A percentile compares a stretch with the other conserved stretches of the same genome.
phyloP scores from a whole-genome alignment of 371 early-diverging fungal genomes.

The Mortierella sp. region DNA sequence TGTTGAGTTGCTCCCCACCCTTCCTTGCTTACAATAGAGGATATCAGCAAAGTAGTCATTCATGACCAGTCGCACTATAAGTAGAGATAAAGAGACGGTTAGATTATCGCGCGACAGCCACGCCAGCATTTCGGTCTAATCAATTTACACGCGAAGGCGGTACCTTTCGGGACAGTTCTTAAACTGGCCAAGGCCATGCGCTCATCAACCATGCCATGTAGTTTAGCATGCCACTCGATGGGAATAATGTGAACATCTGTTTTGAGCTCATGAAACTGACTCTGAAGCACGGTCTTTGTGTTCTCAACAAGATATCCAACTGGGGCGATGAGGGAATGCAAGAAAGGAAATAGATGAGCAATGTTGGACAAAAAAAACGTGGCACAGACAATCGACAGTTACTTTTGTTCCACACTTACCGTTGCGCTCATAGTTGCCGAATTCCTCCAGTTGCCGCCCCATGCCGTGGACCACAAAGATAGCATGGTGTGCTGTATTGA shows the following conservation, averaged over 20 bases:
- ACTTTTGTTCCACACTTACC: conserved; percentile 41
- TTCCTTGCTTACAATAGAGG: conserved; percentile 57
- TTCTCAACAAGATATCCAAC: conserved; percentile 66
- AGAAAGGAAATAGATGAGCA: not conserved
- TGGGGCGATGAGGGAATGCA: not conserved
- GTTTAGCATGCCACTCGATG: conserved; percentile 74
- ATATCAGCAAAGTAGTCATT: conserved; percentile 63
- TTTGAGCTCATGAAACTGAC: conserved; percentile 60
- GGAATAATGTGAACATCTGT: conserved; percentile 66
- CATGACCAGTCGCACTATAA: conserved; percentile 59
- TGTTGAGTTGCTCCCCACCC: too few relatives aligned
- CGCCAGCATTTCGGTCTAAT: not conserved
- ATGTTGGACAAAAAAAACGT: too few relatives aligned
- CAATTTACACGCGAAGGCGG: not conserved
- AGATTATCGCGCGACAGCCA: not conserved
- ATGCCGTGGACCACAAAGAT: conserved; percentile 79
- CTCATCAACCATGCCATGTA: conserved; percentile 65
- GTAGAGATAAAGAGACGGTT: not conserved
- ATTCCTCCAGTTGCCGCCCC: conserved; percentile 72
- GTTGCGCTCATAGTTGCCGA: conserved; percentile 67
- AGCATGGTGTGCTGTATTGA: conserved; percentile 56
- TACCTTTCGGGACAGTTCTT: conserved; percentile 61
- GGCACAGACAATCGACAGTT: too few relatives aligned
- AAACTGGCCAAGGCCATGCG: conserved; percentile 59
- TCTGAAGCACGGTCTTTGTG: conserved; percentile 61